phyloP scores from a whole-genome alignment of 495 filamentous ascomycete species.

The Lepidopterella palustris region DNA sequence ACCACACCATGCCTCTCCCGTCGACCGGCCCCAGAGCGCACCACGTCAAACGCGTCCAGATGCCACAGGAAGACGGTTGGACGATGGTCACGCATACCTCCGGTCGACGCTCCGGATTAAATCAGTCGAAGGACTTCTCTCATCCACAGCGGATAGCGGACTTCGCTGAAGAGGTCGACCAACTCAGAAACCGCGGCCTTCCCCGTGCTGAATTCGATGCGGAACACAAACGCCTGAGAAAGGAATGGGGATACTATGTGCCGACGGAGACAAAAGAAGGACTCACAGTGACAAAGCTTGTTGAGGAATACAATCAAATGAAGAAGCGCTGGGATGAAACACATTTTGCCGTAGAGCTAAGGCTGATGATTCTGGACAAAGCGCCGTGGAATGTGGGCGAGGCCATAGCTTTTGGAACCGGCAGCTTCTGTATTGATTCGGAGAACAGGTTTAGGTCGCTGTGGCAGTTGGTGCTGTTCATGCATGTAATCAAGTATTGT shows the following conservation, averaged over 20 bases:
- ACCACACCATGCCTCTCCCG: background rate
- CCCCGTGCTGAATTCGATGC: background rate
- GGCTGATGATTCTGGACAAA: constrained; percentile 3
- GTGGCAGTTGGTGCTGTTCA: constrained; percentile 29
- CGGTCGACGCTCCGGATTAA: background rate
- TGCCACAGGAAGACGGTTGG: background rate
- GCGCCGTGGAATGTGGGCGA: constrained; percentile 2
- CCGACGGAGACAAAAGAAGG: constrained; percentile 7
- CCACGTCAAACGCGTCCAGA: background rate
- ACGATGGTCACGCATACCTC: background rate
- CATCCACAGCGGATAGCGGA: too few relatives aligned
- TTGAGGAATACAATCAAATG: constrained; percentile 4
- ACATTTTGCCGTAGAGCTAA: constrained; percentile 1
- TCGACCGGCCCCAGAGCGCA: background rate
- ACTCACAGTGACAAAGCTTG: constrained; percentile 12
- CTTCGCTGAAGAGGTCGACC: too few relatives aligned
- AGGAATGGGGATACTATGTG: background rate
- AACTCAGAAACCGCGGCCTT: background rate
- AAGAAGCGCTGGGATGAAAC: constrained; percentile 6
- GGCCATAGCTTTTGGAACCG: constrained; percentile 20
- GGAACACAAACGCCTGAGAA: background rate
- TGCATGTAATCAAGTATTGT: constrained; percentile 7
- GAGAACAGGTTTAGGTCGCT: constrained; percentile 12
- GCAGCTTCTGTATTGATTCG: constrained; percentile 26
- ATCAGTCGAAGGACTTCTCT: background rate